Base-by-base conservation (phyloP, 2,329 filamentous ascomycete species). In the Calonectria honghensis region DNA sequence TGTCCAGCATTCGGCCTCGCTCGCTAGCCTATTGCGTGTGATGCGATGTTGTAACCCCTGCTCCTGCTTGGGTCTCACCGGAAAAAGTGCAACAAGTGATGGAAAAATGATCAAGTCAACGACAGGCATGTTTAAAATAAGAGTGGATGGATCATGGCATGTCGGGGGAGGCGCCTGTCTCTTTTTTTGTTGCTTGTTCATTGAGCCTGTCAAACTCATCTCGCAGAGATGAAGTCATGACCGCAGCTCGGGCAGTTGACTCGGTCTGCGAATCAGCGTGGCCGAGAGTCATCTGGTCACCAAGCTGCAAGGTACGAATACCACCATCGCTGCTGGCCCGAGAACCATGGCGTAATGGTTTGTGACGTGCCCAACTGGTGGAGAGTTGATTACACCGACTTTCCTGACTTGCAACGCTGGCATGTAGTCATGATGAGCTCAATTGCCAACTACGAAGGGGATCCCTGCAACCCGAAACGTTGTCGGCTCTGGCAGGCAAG, bases 1-100 rank as follows among this genome's bases (percentile, higher is more conserved):
- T 70, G 68, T 64, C 57, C 68, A 70, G 57, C 45, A 65, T 65
- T 48, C 59, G 57, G 59, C 57, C 68, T 70, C 59, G 57, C 68
- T 35, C 35, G 52, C 41, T 61, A 70, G 51, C 68, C 68, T 64
- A 50, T 64, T 64, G 68, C 68, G 32, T 63, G 57, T 64, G 45
- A 63, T 70, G 57, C 41, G 41, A 37, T 31, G 51, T 16, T 27
- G 16, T 20, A 51, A 70, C 59, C 57, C 68, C 57, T 65, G 68
- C 29, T 35, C 27, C 35, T 54, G 35, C 50, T 68, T 31, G 41
- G 39, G 39, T 65, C 66, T 59, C 54, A 64, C 68, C 68, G 54
- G 68, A 70, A 51, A 61, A 51, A 27, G 54, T 32, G 41, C 39
- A 45, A 11, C 20, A 59, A 63, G 31, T 52, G 45, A 52, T 65